These are phyloP conservation scores for Capronia americana DNA, from an alignment of 2,329 filamentous ascomycete genomes.

Conservation along the genomic window DNA sequence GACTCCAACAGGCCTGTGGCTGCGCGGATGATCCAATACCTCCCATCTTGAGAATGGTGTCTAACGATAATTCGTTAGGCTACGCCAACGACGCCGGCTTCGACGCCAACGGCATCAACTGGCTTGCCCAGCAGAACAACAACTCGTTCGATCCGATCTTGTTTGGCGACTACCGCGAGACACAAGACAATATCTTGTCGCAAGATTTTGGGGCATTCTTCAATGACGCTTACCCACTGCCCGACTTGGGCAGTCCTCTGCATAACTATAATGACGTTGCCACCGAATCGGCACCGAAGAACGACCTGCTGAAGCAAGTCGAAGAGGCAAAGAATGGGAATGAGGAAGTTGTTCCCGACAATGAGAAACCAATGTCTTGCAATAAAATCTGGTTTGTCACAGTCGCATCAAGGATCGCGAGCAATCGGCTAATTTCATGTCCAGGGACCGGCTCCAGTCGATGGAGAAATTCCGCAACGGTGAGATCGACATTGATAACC, in stretches of 20 bases:
- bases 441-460: conserved; percentile 85
- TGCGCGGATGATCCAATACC: conserved; percentile 43
- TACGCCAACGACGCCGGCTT: conserved; percentile 37
- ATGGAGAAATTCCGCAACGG: conserved; percentile 88
- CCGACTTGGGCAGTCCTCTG: conserved; percentile 80
- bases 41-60: conserved; percentile 42
- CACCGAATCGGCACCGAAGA: conserved; percentile 59
- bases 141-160: conserved; percentile 85
- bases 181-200: conserved; percentile 79
- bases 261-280: conserved; percentile 60
- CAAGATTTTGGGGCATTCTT: conserved; percentile 74
- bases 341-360: conserved; percentile 70
- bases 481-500: conserved; percentile 89
- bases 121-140: conserved; percentile 34
- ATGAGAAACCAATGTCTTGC: conserved; percentile 75
- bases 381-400: conserved; percentile 86
- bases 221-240: conserved; percentile 77
- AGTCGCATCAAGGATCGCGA: conserved; percentile 44
- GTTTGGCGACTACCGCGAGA: conserved; percentile 90
- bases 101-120: conserved; percentile 58
- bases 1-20: conserved; percentile 54
- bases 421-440: conserved; percentile 50
- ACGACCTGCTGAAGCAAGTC: conserved; percentile 77
- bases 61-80: conserved; percentile 35
- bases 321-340: conserved; percentile 75